These are phyloP conservation scores for Globisporangium cylindrosporum DNA, from an alignment of 352 stramenopile genomes.

Conservation along the genomic window DNA sequence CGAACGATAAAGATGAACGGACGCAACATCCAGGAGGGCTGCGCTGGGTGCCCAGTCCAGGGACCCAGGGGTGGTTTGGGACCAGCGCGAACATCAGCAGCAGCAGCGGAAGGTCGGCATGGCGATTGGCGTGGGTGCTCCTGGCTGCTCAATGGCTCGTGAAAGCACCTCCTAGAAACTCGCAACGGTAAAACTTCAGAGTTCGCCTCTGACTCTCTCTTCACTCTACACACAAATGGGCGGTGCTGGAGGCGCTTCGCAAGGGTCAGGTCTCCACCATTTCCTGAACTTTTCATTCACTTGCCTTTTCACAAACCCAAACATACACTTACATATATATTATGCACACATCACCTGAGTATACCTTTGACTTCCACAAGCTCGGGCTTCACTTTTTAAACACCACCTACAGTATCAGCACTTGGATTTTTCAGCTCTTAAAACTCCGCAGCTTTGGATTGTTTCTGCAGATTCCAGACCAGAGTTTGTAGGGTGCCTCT, in stretches of 20 bases:
- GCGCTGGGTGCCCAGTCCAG: neutral
- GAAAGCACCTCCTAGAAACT: neutral
- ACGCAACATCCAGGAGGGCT: neutral
- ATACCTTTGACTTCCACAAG: neutral
- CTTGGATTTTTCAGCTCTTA: neutral
- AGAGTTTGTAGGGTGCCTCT: neutral
- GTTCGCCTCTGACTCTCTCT: conserved; percentile 11
- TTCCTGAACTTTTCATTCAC: conserved; percentile 2
- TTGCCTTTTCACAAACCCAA: neutral
- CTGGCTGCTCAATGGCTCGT: neutral
- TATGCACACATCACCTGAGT: neutral
- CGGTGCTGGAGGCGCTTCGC: neutral
- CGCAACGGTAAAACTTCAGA: conserved; percentile 8
- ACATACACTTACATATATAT: conserved; percentile 6
- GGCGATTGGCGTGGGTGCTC: conserved; percentile 6
- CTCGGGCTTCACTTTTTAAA: neutral
- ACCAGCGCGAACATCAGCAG: neutral
- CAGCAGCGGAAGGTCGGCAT: neutral
- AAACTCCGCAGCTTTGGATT: neutral
- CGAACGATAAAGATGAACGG: neutral
- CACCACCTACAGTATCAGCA: neutral
- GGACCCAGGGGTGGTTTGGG: neutral
- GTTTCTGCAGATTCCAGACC: neutral
- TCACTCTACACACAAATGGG: neutral
- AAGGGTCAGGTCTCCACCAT: neutral